Percentiles rank a stretch among this genome's conserved stretches.
Conservation (phyloP, 257 asterid genomes). For the Eustoma russellianum region DNA sequence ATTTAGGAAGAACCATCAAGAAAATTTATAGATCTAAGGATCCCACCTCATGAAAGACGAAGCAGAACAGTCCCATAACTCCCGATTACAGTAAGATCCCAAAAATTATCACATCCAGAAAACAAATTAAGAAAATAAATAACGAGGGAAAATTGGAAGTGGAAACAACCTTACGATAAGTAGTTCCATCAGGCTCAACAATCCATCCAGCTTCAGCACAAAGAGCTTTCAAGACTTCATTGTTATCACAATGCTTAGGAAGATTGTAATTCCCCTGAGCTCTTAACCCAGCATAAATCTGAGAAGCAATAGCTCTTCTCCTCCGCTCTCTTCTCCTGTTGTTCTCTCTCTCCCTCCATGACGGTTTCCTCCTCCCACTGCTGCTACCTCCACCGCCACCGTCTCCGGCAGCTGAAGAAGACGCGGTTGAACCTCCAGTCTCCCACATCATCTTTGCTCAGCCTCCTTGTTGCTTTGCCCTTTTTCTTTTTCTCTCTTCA, state of each 20-base stretch:
- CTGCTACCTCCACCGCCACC: conserved; percentile 5
- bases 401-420: conserved; percentile 41
- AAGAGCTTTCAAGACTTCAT: conserved; percentile 91
- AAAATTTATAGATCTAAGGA: no score
- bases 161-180: conserved; percentile 70
- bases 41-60: neutral
- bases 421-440: conserved; percentile 59
- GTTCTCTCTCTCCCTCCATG: conserved; percentile 94
- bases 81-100: conserved; percentile 3
- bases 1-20: no score
- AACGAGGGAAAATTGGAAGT: neutral
- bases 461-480: conserved; percentile 1
- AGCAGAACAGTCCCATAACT: neutral
- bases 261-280: conserved; percentile 92
- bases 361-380: conserved; percentile 70
- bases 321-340: conserved; percentile 94
- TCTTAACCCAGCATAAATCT: conserved; percentile 77
- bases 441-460: conserved; percentile 75
- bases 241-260: conserved; percentile 91
- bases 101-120: neutral
- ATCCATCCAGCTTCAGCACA: conserved; percentile 96
- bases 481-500: conserved; percentile 2
- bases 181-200: conserved; percentile 94
- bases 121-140: neutral
- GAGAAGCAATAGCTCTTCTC: conserved; percentile 91